Percentiles rank a stretch among this genome's conserved stretches.
These are phyloP conservation scores for Fraxinus anomala DNA, from an alignment of 257 asterid genomes.

Conservation along the genomic window DNA sequence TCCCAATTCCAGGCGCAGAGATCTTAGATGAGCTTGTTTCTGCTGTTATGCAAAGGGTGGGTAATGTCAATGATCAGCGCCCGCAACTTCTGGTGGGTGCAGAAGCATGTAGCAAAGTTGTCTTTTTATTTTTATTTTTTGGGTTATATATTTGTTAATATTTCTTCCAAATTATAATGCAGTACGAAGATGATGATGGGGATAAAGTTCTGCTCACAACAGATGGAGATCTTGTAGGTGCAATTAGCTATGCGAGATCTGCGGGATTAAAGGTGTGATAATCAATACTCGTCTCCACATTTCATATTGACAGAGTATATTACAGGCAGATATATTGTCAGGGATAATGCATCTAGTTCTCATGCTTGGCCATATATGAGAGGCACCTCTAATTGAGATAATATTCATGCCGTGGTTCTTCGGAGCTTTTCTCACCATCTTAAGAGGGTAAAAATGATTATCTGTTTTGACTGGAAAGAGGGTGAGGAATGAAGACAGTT, in stretches of 20 bases:
- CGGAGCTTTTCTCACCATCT: background rate
- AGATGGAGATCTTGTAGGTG: slow-evolving; percentile 85
- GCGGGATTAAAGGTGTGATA: slow-evolving; percentile 67
- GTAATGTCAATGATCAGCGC: slow-evolving; percentile 43
- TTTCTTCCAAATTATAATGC: slow-evolving; percentile 19
- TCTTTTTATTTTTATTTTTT: background rate
- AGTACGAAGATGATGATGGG: slow-evolving; percentile 98
- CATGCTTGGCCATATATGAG: slow-evolving; percentile 9
- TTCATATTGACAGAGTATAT: background rate
- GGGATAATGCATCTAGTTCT: background rate
- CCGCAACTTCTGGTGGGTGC: slow-evolving; percentile 84
- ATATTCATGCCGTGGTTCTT: slow-evolving; percentile 5
- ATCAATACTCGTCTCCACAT: slow-evolving; percentile 4
- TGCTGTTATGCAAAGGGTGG: slow-evolving; percentile 75
- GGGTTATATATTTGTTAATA: slow-evolving; percentile 15
- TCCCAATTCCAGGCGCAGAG: slow-evolving; percentile 59
- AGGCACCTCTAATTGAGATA: background rate
- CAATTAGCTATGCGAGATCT: slow-evolving; percentile 69
- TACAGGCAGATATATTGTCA: slow-evolving; percentile 2
- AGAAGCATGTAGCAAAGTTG: slow-evolving; percentile 15
- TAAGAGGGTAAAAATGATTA: background rate
- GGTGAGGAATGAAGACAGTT: too few relatives aligned
- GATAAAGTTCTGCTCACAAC: slow-evolving; percentile 84
- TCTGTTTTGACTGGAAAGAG: background rate
- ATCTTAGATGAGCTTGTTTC: slow-evolving; percentile 75